phyloP scores from a whole-genome alignment of 2,329 filamentous ascomycete genomes.

The Elsinoe fawcettii region DNA sequence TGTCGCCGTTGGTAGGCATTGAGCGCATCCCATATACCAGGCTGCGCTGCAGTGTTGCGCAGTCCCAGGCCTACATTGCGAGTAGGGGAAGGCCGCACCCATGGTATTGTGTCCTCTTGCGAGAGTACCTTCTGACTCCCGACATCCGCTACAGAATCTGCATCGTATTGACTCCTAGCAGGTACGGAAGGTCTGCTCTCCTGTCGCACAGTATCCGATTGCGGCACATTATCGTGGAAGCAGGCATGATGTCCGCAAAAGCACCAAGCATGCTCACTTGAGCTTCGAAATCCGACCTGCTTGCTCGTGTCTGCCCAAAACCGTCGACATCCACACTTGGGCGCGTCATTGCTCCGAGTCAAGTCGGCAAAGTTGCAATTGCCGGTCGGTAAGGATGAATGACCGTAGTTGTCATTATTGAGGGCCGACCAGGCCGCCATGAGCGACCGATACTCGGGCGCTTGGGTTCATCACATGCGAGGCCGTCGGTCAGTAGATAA shows the following conservation, averaged over 20 bases:
- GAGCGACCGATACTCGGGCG: constrained; percentile 10
- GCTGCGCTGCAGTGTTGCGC: neutral
- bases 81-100: neutral
- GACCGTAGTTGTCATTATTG: constrained; percentile 16
- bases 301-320: constrained; percentile 38
- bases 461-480: constrained; percentile 8
- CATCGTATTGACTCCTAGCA: constrained; percentile 9
- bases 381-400: constrained; percentile 40
- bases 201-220: constrained; percentile 9
- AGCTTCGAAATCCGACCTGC: constrained; percentile 20
- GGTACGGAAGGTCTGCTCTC: neutral
- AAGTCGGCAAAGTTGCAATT: constrained; percentile 47
- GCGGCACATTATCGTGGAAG: constrained; percentile 36
- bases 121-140: neutral
- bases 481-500: neutral
- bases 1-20: constrained; percentile 31
- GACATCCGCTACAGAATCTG: constrained; percentile 6
- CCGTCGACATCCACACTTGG: constrained; percentile 45
- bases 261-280: constrained; percentile 36
- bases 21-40: constrained; percentile 28
- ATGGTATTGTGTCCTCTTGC: neutral
- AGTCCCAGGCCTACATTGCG: constrained; percentile 4
- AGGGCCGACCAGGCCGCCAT: constrained; percentile 15
- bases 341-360: constrained; percentile 34
- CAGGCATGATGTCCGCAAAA: constrained; percentile 52